Conservation (phyloP, 805 yeast genomes). For the Torulaspora delbrueckii region DNA sequence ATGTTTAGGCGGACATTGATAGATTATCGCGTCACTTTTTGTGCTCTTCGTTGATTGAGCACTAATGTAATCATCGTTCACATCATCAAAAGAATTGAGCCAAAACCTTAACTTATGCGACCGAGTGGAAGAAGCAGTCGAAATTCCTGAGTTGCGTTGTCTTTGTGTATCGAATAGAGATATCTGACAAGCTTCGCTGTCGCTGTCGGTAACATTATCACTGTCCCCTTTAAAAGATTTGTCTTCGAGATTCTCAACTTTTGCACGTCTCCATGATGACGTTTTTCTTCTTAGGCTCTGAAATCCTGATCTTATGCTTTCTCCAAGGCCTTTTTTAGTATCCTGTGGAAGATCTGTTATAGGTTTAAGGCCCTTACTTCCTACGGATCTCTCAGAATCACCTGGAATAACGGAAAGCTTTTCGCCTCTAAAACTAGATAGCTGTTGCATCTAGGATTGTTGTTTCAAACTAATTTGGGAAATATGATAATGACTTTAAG, state of each 20-base stretch:
- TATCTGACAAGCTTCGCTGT: background rate
- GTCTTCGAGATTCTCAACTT: background rate
- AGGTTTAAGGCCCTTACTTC: background rate
- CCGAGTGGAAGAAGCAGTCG: background rate
- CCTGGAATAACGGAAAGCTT: background rate
- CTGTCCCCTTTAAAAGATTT: background rate
- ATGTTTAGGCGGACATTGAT: conserved; percentile 4
- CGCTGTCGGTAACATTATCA: background rate
- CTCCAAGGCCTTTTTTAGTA: background rate
- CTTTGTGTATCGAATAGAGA: background rate
- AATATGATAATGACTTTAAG: no score
- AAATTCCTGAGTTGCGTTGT: background rate
- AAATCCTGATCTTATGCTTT: background rate
- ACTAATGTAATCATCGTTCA: background rate
- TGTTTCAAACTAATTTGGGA: background rate
- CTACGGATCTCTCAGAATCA: background rate
- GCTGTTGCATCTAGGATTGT: background rate
- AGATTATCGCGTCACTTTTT: background rate
- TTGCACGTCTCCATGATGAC: background rate
- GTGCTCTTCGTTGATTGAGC: background rate
- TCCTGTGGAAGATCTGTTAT: background rate
- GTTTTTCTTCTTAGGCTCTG: background rate
- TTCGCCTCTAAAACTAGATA: background rate
- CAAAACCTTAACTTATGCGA: conserved; percentile 7
- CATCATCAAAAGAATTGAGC: conserved; percentile 2